A percentile compares a stretch with the other conserved stretches of the same genome.
phyloP scores from a whole-genome alignment of 257 asterid genomes.

The Solanum paucissectum region DNA sequence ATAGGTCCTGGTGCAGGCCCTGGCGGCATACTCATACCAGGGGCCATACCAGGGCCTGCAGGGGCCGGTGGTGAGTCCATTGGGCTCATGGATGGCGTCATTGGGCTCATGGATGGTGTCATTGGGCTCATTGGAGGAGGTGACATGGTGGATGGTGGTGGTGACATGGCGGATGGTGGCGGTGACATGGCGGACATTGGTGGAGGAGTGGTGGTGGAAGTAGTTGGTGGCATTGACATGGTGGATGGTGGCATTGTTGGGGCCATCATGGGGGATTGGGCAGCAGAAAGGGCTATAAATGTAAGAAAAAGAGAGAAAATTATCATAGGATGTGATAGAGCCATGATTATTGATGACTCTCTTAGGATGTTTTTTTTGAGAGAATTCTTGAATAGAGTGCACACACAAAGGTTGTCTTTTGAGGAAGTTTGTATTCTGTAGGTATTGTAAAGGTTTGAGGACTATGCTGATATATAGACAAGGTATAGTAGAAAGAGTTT shows the following conservation, averaged over 20 bases:
- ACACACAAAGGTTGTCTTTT: background rate
- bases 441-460: background rate
- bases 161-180: background rate
- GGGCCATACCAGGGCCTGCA: constrained; percentile 10
- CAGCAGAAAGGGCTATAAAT: constrained; percentile 7
- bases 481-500: background rate
- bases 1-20: background rate
- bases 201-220: constrained; percentile 9
- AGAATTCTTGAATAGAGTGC: background rate
- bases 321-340: constrained; percentile 8
- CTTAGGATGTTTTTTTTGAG: background rate
- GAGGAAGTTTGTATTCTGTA: background rate
- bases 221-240: constrained; percentile 3
- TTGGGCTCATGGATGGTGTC: background rate
- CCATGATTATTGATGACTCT: constrained; percentile 10
- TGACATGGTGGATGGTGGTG: background rate
- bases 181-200: background rate
- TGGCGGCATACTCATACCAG: constrained; percentile 1
- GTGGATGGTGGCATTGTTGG: constrained; percentile 20
- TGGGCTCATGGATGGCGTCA: background rate
- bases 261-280: constrained; percentile 18
- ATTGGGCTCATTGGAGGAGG: constrained; percentile 6
- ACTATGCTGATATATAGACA: background rate
- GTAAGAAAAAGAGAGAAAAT: constrained; percentile 1
- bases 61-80: constrained; percentile 3